Base-by-base conservation (phyloP, 352 stramenopile genomes). In the Globisporangium irregulare region DNA sequence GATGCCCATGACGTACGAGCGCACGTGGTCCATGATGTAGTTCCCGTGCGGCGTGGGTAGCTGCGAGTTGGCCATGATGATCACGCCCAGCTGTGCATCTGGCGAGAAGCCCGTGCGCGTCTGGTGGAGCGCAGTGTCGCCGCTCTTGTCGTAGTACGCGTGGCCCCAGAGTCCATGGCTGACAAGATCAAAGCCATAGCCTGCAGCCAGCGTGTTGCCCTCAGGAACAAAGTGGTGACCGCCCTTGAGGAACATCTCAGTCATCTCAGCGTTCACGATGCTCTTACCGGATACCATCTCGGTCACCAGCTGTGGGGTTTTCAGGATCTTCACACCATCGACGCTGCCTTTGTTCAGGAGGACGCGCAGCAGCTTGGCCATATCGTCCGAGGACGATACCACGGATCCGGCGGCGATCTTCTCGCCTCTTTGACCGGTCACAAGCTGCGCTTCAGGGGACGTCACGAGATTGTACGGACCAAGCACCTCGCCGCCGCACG, bases 271-370 rank as follows among this genome's bases (percentile, higher is more conserved):
- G 60, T 82, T 68, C 48, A 80, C 76, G 0, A 74, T 51, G 24
- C 76, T 77, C 36, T 89, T 89, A n/a, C 81, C 84, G 1, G 84
- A 89, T 56, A 86, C 74, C 80, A 92, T 90, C 32, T 86, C 82
- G 0, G 60, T 55, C 29, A 92, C 74, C 9, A 77, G 79, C 1
- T 67, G 61, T n/a, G 78, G 73, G 1, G 77, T 79, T 20, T 75
- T 76, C 18, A 92, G 53, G 57, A 90, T 77, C 18, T 74, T 69
- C 18, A 85, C 68, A 12, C 79, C 76, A 27, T 85, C 71, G 22
- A 85, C 78, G 1, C 29, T 74, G 53, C 84, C 84, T 64, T 92
- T 92, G 75, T 85, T 87, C 55, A 92, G 62, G 3, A 92, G 69
- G 27, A 90, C 69, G 0, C 77, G 76, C n/a, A 89, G 57, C 10